A percentile compares a stretch with the other conserved stretches of the same genome.
phyloP scores from a whole-genome alignment of 1,284 basidiomycete species.

The Pseudomicrostroma phylloplanum region DNA sequence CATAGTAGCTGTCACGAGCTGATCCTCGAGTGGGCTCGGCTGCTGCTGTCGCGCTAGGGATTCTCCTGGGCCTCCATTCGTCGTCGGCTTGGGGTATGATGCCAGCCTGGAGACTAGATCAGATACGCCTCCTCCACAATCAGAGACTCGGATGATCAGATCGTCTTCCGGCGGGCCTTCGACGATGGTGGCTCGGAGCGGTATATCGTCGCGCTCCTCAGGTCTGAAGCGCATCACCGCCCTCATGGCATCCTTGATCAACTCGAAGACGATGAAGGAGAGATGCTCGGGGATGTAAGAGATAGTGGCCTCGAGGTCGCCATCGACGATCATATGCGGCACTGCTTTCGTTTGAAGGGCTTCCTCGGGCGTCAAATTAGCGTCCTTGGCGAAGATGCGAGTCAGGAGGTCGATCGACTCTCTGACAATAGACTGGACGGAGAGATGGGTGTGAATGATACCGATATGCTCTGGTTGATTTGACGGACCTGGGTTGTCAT shows the following conservation, averaged over 20 bases:
- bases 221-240: constrained; percentile 33
- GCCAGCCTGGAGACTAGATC: constrained; percentile 25
- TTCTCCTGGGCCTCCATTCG: neutral
- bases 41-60: neutral
- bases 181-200: constrained; percentile 43
- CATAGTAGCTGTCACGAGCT: neutral
- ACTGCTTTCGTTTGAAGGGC: constrained; percentile 37
- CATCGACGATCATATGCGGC: constrained; percentile 68
- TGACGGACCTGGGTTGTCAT: constrained; percentile 1
- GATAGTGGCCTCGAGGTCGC: constrained; percentile 67
- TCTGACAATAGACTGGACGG: constrained; percentile 55
- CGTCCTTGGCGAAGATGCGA: constrained; percentile 59
- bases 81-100: neutral
- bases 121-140: constrained; percentile 32
- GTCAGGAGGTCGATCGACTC: constrained; percentile 67
- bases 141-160: constrained; percentile 44
- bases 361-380: constrained; percentile 51
- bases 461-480: constrained; percentile 61
- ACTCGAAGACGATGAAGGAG: constrained; percentile 77
- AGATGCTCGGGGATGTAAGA: constrained; percentile 82
- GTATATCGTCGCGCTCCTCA: constrained; percentile 16
- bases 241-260: constrained; percentile 67
- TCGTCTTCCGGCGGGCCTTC: constrained; percentile 43
- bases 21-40: neutral
- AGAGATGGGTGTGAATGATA: constrained; percentile 73